These are phyloP conservation scores for Ascoidea asiatica DNA, from an alignment of 805 yeast genomes.

Conservation along the genomic window DNA sequence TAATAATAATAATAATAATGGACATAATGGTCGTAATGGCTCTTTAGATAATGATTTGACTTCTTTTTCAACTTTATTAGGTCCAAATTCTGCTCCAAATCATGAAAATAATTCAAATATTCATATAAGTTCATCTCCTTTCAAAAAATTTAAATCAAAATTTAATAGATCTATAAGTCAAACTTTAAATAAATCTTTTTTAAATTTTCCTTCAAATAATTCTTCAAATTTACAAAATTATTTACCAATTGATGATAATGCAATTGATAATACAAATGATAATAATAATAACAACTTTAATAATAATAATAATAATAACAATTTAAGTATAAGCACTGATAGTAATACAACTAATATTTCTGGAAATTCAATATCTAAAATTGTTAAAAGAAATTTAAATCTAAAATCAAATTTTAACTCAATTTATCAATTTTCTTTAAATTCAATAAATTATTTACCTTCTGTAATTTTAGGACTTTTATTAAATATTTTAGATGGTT, in stretches of 20 bases:
- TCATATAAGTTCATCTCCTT: neutral
- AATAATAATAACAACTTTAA: too few species aligned
- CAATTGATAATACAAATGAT: too few species aligned
- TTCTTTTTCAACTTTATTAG: neutral
- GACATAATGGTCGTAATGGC: too few species aligned
- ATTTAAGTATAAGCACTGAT: neutral
- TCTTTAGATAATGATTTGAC: too few species aligned
- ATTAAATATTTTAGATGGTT: constrained; percentile 80
- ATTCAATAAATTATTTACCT: constrained; percentile 26
- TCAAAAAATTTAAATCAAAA: neutral
- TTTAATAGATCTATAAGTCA: neutral
- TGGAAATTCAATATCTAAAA: neutral
- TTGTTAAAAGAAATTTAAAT: too few species aligned
- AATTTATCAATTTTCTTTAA: neutral
- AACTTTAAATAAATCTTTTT: neutral
- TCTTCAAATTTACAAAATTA: neutral
- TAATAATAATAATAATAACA: neutral
- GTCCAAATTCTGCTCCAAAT: neutral
- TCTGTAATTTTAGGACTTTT: constrained; percentile 78
- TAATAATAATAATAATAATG: too few species aligned
- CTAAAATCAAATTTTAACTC: neutral
- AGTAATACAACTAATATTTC: neutral
- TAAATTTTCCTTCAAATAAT: neutral
- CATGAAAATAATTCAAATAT: neutral
- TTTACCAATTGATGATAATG: too few species aligned